Evolutionary conservation across 2,329 filamentous ascomycete species (phyloP), one percentile per base, ranked within the genome.

Genomic region (Colletotrichum kahawae): DNA sequence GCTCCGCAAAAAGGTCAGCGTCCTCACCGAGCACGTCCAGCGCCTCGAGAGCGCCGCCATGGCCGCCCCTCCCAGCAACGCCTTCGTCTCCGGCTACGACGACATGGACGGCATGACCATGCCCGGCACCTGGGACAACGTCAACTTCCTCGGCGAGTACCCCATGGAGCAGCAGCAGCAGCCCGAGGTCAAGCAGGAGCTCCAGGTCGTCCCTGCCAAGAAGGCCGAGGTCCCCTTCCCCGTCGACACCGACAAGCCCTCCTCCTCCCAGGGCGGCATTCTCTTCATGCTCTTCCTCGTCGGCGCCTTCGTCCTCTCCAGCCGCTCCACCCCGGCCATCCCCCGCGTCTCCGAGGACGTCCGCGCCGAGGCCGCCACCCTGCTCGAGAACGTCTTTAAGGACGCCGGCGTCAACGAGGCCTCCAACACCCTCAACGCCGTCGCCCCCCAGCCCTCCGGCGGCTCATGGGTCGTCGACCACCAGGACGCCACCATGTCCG

Each of bases 211-310:
- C 21, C 83, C 88, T 36, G 79, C 85, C 80, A 92, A 91, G 87
- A 91, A 92, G 85, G 74, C 84, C 76, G 88, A 90, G 75, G 82
- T 85, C 74, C 79, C 82, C 71, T 83, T 88, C 66, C 82, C 85
- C 57, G 82, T 82, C 79, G 89, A 92, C 56, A 83, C 85, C 74
- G 91, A 93, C 77, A 93, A 93, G 86, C 43, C 43, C 12, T 87
- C 91, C 74, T 90, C 93, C 76, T 93, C 95, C 79, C 94, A 96
- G 80, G 95, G 95, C 67, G 92, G 95, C 80, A 87, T 98, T 80
- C 90, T 98, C 83, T 93, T 96, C 85, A 98, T 98, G 95, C 94
- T 98, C 79, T 94, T 99, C 82, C 93, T 99, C 70, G 96, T 98
- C 78, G 97, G 97, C 82, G 97, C 97, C 68, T 98, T 98, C 82